Base-by-base conservation (phyloP, 1,139 yeast genomes). In the Debaryomyces nepalensis region DNA sequence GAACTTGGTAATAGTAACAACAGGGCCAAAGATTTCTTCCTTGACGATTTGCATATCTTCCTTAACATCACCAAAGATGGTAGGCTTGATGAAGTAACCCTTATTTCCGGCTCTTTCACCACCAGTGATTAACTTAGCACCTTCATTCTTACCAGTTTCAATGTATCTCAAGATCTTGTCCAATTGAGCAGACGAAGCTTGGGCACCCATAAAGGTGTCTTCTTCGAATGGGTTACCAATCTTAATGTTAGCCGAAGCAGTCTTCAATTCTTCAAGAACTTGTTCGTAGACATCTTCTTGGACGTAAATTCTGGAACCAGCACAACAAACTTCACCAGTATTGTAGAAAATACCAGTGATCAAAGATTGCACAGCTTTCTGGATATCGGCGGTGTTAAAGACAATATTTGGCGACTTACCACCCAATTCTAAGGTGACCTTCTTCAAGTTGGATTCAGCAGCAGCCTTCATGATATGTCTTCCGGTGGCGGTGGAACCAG, bases 11-110 rank as follows among this genome's bases (percentile, higher is more conserved):
- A 86, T 75, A 43, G 88, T 78, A 49, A 86, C 85, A 51, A 87
- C 93, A 37, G 96, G 96, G 44, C 96, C 96, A 51, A 87, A 87
- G 63, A 87, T 87, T 72, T 87, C 96, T 63, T 87, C 96, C 66
- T 72, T 77, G 54, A 82, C 87, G 60, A 87, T 83, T 58, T 72
- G 70, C 82, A 82, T 82, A 57, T 77, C 70, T 61, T 81, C 82
- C 39, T 68, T 73, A 52, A 85, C 93, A 57, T 84, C 82, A 42
- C 84, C 78, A 60, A 87, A 85, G 55, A 86, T 78, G 45, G 95
- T 87, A 66, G 96, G 96, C 69, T 82, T 73, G 58, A 87, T 69
- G 57, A 83, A 87, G 76, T 70, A 87, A 57, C 96, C 96, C 69
- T 82, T 84, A 49, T 73, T 59, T 33, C 79, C 82, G 33, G 70